Evolutionary conservation across 768 basidiomycete species (phyloP).

Genomic region (Suillus occidentalis): DNA sequence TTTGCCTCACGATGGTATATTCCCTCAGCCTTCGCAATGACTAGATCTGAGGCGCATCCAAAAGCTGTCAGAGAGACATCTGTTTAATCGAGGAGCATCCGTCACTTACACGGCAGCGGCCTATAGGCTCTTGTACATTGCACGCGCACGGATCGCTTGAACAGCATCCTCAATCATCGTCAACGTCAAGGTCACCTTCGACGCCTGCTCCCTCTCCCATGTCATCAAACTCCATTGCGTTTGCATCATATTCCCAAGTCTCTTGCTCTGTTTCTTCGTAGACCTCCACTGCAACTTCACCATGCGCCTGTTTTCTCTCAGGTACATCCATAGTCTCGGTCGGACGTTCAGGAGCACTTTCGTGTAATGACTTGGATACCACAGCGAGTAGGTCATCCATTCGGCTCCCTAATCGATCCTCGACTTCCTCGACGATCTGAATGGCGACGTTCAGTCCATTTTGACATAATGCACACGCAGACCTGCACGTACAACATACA

Average conservation of each 20-base stretch:
- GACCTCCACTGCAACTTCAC: constrained; percentile 11
- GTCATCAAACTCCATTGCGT: constrained; percentile 64
- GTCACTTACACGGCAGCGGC: not conserved
- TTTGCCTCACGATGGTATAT: not conserved
- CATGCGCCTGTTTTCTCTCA: not conserved
- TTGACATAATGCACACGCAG: not conserved
- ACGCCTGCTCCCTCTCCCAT: constrained; percentile 63
- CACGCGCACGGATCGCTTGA: not conserved
- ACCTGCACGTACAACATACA: constrained; percentile 73
- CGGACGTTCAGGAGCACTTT: not conserved
- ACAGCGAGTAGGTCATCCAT: constrained; percentile 64
- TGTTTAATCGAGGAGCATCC: not conserved
- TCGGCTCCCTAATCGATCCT: constrained; percentile 72
- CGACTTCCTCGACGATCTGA: constrained; percentile 90
- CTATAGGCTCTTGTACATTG: not conserved
- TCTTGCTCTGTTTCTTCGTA: constrained; percentile 26
- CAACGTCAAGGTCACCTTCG: constrained; percentile 72
- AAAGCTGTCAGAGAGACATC: not conserved
- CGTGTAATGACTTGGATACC: constrained; percentile 46
- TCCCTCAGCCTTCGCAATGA: not conserved
- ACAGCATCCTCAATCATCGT: constrained; percentile 44
- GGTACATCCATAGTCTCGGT: not conserved
- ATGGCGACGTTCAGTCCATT: constrained; percentile 1
- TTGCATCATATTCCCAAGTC: constrained; percentile 37
- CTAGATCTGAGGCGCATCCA: not conserved